Evolutionary conservation across 1,284 basidiomycete genomes (phyloP).

Genomic region (Sporisorium sorghi): DNA sequence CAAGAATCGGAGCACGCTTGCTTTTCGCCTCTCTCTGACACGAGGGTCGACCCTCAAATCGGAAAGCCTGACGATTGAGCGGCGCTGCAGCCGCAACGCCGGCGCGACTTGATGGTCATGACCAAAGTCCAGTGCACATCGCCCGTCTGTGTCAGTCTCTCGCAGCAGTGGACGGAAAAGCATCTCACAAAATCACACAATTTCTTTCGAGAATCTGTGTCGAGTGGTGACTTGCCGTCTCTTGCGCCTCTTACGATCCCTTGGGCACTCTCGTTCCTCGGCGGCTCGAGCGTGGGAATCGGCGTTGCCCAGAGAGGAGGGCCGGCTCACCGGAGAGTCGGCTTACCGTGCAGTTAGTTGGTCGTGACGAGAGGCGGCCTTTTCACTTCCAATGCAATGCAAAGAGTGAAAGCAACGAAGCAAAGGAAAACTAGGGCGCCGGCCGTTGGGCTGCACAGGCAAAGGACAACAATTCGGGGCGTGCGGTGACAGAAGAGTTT

Average conservation of each 20-base stretch:
- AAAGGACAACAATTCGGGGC: background rate
- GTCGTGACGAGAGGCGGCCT: background rate
- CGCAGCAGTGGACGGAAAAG: too few relatives aligned
- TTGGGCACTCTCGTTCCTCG: too few relatives aligned
- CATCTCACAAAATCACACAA: too few relatives aligned
- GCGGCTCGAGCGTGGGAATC: constrained; percentile 10
- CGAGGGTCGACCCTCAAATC: background rate
- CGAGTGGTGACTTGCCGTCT: background rate
- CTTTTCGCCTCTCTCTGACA: too few relatives aligned
- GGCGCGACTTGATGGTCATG: too few relatives aligned
- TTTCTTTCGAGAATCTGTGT: too few relatives aligned
- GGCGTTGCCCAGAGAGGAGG: background rate
- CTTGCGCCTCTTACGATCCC: background rate
- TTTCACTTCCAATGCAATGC: too few relatives aligned
- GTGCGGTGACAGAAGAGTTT: background rate
- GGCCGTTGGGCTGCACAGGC: too few relatives aligned
- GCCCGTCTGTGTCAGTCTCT: background rate
- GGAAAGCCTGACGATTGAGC: background rate
- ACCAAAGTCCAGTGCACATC: background rate
- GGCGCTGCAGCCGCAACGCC: too few relatives aligned
- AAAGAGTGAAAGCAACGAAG: too few relatives aligned
- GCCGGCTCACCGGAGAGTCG: too few relatives aligned
- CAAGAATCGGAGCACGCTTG: background rate
- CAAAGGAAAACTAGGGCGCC: too few relatives aligned
- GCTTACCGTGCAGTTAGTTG: background rate